Evolutionary conservation across 2,329 filamentous ascomycete genomes (phyloP), one percentile per base, ranked within the genome.

Genomic region (Alternaria panax): DNA sequence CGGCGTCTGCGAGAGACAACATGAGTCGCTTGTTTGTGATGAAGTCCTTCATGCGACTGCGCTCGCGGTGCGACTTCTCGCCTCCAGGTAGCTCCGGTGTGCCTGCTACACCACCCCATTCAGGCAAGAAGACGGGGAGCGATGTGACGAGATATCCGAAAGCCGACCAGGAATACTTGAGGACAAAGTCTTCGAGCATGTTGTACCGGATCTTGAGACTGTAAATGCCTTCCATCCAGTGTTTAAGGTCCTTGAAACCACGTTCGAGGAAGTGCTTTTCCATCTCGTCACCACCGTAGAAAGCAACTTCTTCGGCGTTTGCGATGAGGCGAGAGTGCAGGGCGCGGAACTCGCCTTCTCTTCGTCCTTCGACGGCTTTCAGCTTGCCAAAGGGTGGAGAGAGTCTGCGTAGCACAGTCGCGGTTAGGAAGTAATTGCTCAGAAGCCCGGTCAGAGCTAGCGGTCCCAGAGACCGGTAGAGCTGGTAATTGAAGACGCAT

Each of bases 21-120:
- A 99, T 98, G 38, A 99, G 88, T 5, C 95, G 89, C 79, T 99
- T 98, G 81, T 99, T 99, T 12, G 95, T 99, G 79, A 99, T 97
- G 80, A 99, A 99, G 32, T 96, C 92, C 81, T 96, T 95, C 92
- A 98, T 99, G 40, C 96, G 92, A 57, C 90, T 88, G 46, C 91
- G 87, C 77, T 96, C 92, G 27, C 90, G 86, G 27, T 86, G 85
- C 27, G 83, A 83, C 63, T 81, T 85, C 57, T 79, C 76, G 11
- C 54, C 64, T 3, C 66, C 66, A 25, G 84, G 79, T 69, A 91
- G 82, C 78, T 96, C 92, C 54, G 88, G 81, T 16, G 85, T 85
- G 38, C 91, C 92, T 45, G 90, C 92, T 32, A 94, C 80, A 28
- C 95, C 94, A 55, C 93, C 93, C 92, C 95, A 97, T 1, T 92